Base-by-base conservation (phyloP, 2,329 filamentous ascomycete species). In the Metarhizium rileyi region DNA sequence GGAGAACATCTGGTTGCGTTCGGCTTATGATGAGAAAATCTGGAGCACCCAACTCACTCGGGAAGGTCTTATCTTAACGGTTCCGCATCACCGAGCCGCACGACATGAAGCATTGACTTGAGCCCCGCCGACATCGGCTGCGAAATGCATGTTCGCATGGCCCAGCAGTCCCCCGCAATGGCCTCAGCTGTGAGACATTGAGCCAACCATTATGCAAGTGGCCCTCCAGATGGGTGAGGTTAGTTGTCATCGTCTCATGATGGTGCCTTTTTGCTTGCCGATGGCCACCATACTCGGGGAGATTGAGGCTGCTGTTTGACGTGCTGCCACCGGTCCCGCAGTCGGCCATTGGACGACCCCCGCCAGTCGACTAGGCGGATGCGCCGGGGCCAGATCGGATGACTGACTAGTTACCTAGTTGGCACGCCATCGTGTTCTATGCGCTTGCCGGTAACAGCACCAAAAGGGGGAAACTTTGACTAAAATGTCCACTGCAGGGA, bases 1-100 rank as follows among this genome's bases (percentile, higher is more conserved):
- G 59, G 60, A 18, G 63, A 64, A 16, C 44, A 46, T 36, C 42
- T 52, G 44, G 44, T 50, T 46, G 48, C 50, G 16, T 20, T 50
- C 10, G 45, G 41, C 14, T 50, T 50, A 23, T 22, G 53, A 27
- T n/a, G n/a, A n/a, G n/a, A n/a, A n/a, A n/a, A n/a, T n/a, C n/a
- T n/a, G 26, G n/a, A 33, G 30, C 35, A 16, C 35, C n/a, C 35
- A n/a, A n/a, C n/a, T n/a, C 8, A 9, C 35, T 38, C 20, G 16
- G 35, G 35, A 38, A 38, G 35, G 35, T 38, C 35, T 28, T 28
- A 5, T 33, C 16, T 16, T n/a, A 38, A 38, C 9, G 18, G n/a
- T 22, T 38, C 35, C 16, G 20, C 18, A 18, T 7, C 16, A 18
- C n/a, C n/a, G 20, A 38, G 8, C 2, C 35, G 16, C 6, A 22